These are phyloP conservation scores for Zychaea mexicana DNA, from an alignment of 371 early-diverging fungal genomes.

Conservation along the genomic window DNA sequence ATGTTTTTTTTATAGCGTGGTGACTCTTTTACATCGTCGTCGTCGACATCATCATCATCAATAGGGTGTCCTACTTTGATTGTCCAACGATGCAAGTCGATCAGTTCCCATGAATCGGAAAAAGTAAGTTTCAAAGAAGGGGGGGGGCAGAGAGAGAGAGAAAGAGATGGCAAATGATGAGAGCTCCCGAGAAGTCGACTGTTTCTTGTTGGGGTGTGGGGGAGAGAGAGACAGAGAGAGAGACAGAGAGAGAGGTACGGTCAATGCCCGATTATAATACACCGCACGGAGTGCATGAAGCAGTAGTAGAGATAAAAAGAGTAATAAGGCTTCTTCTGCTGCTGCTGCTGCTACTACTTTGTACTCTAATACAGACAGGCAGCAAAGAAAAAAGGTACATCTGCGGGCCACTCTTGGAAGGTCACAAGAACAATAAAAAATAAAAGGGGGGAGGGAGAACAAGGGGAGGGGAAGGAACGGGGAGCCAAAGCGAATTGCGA, in stretches of 20 bases:
- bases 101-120: conserved; percentile 5
- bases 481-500: not conserved
- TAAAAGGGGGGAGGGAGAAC: conserved; percentile 4
- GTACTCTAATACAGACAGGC: no score
- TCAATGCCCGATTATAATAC: no score
- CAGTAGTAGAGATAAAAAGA: no score
- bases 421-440: conserved; percentile 14
- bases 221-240: no score
- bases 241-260: not conserved
- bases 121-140: not conserved
- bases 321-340: no score
- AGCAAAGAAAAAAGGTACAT: not conserved
- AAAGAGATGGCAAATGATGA: not conserved
- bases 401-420: not conserved
- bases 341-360: no score
- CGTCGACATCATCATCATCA: no score
- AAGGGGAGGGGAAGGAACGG: not conserved
- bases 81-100: not conserved
- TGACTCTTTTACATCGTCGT: no score
- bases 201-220: no score
- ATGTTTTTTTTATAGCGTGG: no score
- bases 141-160: not conserved
- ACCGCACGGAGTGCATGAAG: no score
- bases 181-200: no score
- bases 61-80: not conserved